Evolutionary conservation across 2,329 filamentous ascomycete genomes (phyloP), one percentile per base, ranked within the genome.

Genomic region (Colletotrichum graminicola): DNA sequence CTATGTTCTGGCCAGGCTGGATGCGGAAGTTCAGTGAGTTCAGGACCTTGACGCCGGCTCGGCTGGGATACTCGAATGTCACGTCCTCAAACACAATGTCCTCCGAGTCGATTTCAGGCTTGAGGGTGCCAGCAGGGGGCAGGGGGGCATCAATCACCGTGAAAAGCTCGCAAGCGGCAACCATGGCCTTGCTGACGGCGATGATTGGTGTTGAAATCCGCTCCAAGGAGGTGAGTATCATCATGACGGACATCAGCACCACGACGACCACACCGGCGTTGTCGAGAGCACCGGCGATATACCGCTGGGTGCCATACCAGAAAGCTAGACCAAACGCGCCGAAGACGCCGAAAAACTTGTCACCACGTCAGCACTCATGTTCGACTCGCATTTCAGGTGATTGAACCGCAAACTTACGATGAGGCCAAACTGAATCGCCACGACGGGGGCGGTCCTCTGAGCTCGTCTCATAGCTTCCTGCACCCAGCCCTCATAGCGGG

Each of bases 271-370:
- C 79, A 34, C 82, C 79, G 7, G 82, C 77, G 32, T 78, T 77
- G 5, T 75, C 60, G 41, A 85, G 78, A 14, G 78, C 75, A 0
- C 78, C 77, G 18, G 77, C 73, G 6, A 78, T 73, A 61, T 78
- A 84, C 11, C 83, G 76, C 59, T 79, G 79, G 14, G 82, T 79
- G 0, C 83, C 84, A 62, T 82, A 84, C 82, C 83, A 85, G 66
- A 85, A 85, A 1, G 80, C 78, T 1, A 85, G 74, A 1, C 81
- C 81, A 62, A 84, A 83, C 0, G 80, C 78, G 2, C 78, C 76
- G 23, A 79, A 78, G 1, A 79, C 73, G 1, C 78, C 79, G 49
- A 81, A 81, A 55, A 78, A 79, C 77, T 78, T 78, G 29, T 0
- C 1, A 2, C 3, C 21, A 18, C 1, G 52, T 63, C 47, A 67